Evolutionary conservation across 1,284 basidiomycete species (phyloP).

Genomic region (Rhodotorula sp.): DNA sequence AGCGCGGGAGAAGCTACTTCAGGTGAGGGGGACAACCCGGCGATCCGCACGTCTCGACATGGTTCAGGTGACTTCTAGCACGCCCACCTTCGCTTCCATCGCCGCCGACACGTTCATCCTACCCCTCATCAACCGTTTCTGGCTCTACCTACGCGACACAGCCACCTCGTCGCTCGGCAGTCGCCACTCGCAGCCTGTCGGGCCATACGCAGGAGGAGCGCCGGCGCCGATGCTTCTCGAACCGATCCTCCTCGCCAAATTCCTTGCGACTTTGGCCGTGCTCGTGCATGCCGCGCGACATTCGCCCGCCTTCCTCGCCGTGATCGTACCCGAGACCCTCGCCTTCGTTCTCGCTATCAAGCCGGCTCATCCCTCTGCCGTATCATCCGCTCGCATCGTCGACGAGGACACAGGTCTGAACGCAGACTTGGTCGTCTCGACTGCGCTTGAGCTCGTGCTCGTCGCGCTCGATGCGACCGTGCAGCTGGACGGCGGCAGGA

Average conservation of each 20-base stretch:
- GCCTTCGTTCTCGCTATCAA: constrained; percentile 78
- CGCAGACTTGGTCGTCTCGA: constrained; percentile 56
- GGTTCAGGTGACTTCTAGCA: neutral
- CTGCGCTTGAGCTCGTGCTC: constrained; percentile 73
- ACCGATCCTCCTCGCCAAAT: constrained; percentile 68
- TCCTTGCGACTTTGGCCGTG: constrained; percentile 73
- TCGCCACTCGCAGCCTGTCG: constrained; percentile 54
- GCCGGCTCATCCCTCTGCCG: constrained; percentile 24
- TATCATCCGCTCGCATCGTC: constrained; percentile 43
- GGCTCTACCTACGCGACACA: constrained; percentile 80
- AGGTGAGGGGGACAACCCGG: constrained; percentile 52
- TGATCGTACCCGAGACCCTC: constrained; percentile 74
- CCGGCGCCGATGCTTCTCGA: constrained; percentile 71
- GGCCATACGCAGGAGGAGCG: constrained; percentile 47
- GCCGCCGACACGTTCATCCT: constrained; percentile 82
- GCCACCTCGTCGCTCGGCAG: constrained; percentile 60
- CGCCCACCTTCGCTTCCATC: constrained; percentile 62
- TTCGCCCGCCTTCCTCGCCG: constrained; percentile 71
- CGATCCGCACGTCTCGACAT: neutral
- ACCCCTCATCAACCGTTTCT: constrained; percentile 85
- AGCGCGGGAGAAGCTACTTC: constrained; percentile 71
- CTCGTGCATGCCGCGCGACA: constrained; percentile 76
- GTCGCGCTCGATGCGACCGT: constrained; percentile 71
- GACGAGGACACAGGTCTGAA: neutral
- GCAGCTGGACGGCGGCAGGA: constrained; percentile 71